Evolutionary conservation across 305 asterid species (phyloP), one percentile per base, ranked within the genome.

Genomic region (Plantago rigida): DNA sequence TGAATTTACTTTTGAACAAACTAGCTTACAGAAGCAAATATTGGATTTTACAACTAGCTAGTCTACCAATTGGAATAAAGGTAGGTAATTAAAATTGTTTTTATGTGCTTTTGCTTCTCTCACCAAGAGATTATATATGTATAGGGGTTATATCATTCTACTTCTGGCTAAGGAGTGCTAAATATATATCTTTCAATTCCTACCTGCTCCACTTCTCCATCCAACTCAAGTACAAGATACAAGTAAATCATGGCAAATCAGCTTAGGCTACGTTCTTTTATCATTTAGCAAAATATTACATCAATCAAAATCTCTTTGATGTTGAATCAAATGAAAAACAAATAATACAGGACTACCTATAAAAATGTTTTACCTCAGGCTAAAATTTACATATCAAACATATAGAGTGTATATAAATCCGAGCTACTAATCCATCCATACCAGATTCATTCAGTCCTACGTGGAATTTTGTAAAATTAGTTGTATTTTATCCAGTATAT

Each of bases 121-220:
- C 79, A 67, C 61, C 49, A 59, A 47, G 22, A 19, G n/a, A 59
- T 29, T 44, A 31, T 55, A 36, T 48, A 62, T 1, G 26, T 22
- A 22, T 22, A 22, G 26, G 26, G 2, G 26, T 22, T 1, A 1
- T 22, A 22, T 22, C 26, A 62, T 63, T 5, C 9, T 34, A 56
- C 14, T 19, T 36, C 17, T 47, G 48, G 64, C 52, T 31, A 55
- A 55, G 41, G 50, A 29, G 13, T 48, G 39, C 15, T 39, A 17
- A 17, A 17, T 13, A 50, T 4, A 63, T 12, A 15, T 10, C 51
- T 47, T 22, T 45, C 15, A 55, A 71, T 19, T 29, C 67, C 47
- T 65, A 76, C 72, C 81, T 79, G 76, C 77, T 69, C 79, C 46
- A 57, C 64, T 68, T 68, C 47, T 54, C 31, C 26, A 57, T 15